Percentiles rank a stretch among this genome's conserved stretches.
phyloP scores from a whole-genome alignment of 2,329 filamentous ascomycete species.

The Colletotrichum agaves region DNA sequence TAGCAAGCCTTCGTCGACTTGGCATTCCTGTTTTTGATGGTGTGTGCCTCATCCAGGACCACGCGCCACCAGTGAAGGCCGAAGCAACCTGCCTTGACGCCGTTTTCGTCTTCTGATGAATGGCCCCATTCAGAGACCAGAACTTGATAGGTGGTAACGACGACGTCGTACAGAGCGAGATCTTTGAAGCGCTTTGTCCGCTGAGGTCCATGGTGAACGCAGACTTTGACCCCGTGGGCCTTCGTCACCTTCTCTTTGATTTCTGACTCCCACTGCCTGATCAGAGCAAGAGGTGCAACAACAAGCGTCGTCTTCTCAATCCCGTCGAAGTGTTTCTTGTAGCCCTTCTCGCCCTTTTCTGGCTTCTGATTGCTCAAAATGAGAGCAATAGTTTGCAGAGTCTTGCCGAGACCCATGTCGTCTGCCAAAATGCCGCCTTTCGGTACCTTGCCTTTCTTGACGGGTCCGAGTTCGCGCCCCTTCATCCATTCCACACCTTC shows the following conservation, averaged over 20 bases:
- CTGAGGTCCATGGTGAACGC: slow-evolving; percentile 89
- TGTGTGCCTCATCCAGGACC: slow-evolving; percentile 96
- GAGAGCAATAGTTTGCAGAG: slow-evolving; percentile 89
- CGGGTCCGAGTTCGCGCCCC: slow-evolving; percentile 86
- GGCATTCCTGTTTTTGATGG: slow-evolving; percentile 97
- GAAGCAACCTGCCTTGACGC: slow-evolving; percentile 83
- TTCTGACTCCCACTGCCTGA: slow-evolving; percentile 97
- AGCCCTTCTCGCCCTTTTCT: slow-evolving; percentile 64
- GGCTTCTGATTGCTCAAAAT: slow-evolving; percentile 86
- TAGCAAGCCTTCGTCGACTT: slow-evolving; percentile 95
- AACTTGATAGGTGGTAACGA: slow-evolving; percentile 97
- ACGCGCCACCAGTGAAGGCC: slow-evolving; percentile 94
- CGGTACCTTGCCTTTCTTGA: slow-evolving; percentile 83
- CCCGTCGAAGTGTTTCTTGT: slow-evolving; percentile 75
- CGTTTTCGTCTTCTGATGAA: slow-evolving; percentile 69
- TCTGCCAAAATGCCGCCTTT: slow-evolving; percentile 96
- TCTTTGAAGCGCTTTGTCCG: slow-evolving; percentile 83
- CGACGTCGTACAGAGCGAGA: slow-evolving; percentile 88
- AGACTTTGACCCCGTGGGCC: slow-evolving; percentile 79
- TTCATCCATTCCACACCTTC: slow-evolving; percentile 96
- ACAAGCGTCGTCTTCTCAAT: slow-evolving; percentile 87
- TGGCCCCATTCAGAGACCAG: slow-evolving; percentile 88
- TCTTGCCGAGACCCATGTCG: slow-evolving; percentile 98
- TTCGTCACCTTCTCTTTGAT: slow-evolving; percentile 83
- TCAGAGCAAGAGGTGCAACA: slow-evolving; percentile 90